These are phyloP conservation scores for Plasmodium berghei DNA, from an alignment of 169 alveolate genomes.

Conservation along the genomic window DNA sequence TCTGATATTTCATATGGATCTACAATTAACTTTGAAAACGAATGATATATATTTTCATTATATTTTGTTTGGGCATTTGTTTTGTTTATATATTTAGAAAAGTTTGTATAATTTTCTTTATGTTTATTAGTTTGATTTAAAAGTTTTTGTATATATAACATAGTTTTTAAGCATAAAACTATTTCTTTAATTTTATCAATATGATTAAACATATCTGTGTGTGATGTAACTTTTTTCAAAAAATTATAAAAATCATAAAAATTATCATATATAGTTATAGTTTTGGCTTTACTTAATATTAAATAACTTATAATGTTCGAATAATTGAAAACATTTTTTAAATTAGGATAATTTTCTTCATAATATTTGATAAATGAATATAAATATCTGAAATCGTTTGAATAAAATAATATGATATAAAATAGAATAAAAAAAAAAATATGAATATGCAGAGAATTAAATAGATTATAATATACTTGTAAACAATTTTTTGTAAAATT, in stretches of 20 bases:
- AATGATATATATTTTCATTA: slow-evolving; percentile 39
- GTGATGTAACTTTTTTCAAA: slow-evolving; percentile 8
- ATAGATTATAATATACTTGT: slow-evolving; percentile 53
- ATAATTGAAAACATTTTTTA: neutral
- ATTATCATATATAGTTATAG: slow-evolving; percentile 33
- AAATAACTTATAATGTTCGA: slow-evolving; percentile 15
- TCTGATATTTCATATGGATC: slow-evolving; percentile 19
- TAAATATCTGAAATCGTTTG: slow-evolving; percentile 38
- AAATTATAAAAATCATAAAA: slow-evolving; percentile 34
- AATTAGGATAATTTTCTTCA: neutral
- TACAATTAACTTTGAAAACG: slow-evolving; percentile 36
- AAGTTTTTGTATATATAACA: slow-evolving; percentile 18
- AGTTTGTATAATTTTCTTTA: neutral
- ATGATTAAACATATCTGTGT: neutral
- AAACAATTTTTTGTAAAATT: slow-evolving; percentile 68
- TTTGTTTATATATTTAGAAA: no score
- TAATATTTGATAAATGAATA: slow-evolving; percentile 19
- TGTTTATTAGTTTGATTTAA: slow-evolving; percentile 4
- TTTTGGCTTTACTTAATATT: slow-evolving; percentile 14
- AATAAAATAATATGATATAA: slow-evolving; percentile 43
- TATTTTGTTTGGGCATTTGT: neutral
- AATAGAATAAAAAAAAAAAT: slow-evolving; percentile 44
- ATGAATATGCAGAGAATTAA: slow-evolving; percentile 17
- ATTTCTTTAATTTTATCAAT: slow-evolving; percentile 7
- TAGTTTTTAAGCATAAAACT: neutral